Evolutionary conservation across 2,329 filamentous ascomycete genomes (phyloP), one percentile per base, ranked within the genome.

Genomic region (Trichoderma sp.): DNA sequence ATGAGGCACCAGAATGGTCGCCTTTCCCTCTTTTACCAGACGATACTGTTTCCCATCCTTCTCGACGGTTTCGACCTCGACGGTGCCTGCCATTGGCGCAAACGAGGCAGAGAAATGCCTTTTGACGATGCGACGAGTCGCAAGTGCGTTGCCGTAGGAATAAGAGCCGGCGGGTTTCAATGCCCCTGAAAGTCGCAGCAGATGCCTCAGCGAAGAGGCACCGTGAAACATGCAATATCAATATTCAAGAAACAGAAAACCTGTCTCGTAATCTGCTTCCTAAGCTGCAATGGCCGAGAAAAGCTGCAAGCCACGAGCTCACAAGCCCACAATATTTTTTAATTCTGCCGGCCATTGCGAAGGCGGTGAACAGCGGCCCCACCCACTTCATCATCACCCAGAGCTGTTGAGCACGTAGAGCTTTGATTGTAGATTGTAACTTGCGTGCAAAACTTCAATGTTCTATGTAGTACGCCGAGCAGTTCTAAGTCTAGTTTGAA

Each of bases 1-100:
- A 57, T 83, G 81, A 10, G 85, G 87, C 21, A 86, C 84, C 55
- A 88, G 77, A 56, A 89, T 88, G 37, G 83, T 83, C n/a, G 85
- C 87, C 59, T 85, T 83, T 0, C 87, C 87, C 72, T 89, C 87
- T 70, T 80, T 83, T 5, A 88, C 79, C 16, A 84, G 84, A 24
- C 80, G 82, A 73, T 85, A 88, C 35, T 83, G 80, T 74, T 84
- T 81, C 47, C 83, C 86, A 69, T 85, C 80, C 27, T 74, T 72
- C 53, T 76, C 75, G 49, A 78, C 74, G 11, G 72, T 74, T 35
- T 76, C 73, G 14, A 69, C 70, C 37, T 70, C 69, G 13, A 70
- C 64, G 11, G 71, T 68, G 33, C 70, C 68, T 58, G 71, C 69
- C 72, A 75, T 75, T 57, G 24, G 62, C 29, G 59, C 60, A 69